Conservation (phyloP, 306 rosid species). For the Prosopis cineraria region DNA sequence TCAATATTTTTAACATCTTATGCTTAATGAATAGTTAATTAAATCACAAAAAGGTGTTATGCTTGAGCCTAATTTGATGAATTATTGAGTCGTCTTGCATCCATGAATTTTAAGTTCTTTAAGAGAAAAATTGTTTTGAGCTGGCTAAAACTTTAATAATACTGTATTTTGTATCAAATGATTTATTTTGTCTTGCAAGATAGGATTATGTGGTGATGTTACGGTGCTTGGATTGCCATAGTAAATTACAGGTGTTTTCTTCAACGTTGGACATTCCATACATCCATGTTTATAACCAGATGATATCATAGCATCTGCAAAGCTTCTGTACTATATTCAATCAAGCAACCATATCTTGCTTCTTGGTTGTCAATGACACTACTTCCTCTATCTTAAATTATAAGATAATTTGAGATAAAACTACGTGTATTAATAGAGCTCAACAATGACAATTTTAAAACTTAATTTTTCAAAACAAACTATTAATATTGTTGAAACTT, state of each 20-base stretch:
- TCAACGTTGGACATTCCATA: background rate
- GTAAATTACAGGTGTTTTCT: background rate
- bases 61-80: no score
- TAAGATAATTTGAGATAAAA: no score
- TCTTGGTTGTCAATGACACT: background rate
- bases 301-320: background rate
- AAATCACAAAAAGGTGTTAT: background rate
- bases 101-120: background rate
- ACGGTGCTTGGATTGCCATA: background rate
- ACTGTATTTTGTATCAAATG: background rate
- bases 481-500: no score
- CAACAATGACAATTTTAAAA: no score
- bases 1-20: background rate
- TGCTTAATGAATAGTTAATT: background rate
- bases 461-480: no score
- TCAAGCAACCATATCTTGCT: background rate
- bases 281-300: background rate
- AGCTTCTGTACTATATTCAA: background rate
- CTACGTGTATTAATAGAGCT: no score
- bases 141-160: background rate
- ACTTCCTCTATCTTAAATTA: no score
- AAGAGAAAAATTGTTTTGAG: background rate
- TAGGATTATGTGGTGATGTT: background rate
- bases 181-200: background rate
- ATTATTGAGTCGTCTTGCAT: background rate